Evolutionary conservation across 768 basidiomycete species (phyloP).

Genomic region (Mycena epipterygia): DNA sequence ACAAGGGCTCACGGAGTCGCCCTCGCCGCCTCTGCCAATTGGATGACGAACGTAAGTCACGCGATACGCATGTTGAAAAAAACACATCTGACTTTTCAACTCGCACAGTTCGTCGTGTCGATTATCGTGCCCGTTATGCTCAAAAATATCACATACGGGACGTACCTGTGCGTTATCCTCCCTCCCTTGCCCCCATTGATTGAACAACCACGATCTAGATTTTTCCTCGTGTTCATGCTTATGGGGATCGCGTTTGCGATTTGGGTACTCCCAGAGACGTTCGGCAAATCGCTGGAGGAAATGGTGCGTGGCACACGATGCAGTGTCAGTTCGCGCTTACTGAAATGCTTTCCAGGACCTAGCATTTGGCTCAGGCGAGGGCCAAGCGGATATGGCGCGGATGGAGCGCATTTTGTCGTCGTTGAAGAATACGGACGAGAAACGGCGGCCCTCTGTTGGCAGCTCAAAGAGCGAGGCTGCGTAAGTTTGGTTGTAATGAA

Average conservation of each 20-base stretch:
- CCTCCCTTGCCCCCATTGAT: not conserved
- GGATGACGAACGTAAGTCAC: slow-evolving; percentile 50
- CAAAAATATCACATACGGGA: slow-evolving; percentile 47
- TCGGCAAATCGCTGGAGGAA: slow-evolving; percentile 47
- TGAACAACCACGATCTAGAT: slow-evolving; percentile 5
- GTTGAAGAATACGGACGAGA: slow-evolving; percentile 21
- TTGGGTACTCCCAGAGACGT: slow-evolving; percentile 47
- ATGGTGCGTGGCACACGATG: slow-evolving; percentile 33
- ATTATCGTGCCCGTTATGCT: slow-evolving; percentile 52
- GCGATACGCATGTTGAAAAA: not conserved
- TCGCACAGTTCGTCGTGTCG: slow-evolving; percentile 36
- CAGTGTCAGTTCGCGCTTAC: not conserved
- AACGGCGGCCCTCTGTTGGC: slow-evolving; percentile 9
- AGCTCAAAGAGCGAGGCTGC: slow-evolving; percentile 17
- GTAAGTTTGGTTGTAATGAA: no score
- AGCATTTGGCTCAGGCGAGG: slow-evolving; percentile 38
- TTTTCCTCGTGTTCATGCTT: slow-evolving; percentile 44
- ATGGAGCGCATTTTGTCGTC: slow-evolving; percentile 37
- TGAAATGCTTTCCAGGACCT: slow-evolving; percentile 26
- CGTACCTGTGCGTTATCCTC: slow-evolving; percentile 42
- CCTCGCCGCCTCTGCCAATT: slow-evolving; percentile 56
- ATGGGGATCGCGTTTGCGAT: slow-evolving; percentile 44
- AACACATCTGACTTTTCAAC: not conserved
- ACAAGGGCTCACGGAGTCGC: slow-evolving; percentile 57
- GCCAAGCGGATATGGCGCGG: slow-evolving; percentile 36